Evolutionary conservation across 306 rosid genomes (phyloP), one percentile per base, ranked within the genome.

Genomic region (Acacia acuminata): DNA sequence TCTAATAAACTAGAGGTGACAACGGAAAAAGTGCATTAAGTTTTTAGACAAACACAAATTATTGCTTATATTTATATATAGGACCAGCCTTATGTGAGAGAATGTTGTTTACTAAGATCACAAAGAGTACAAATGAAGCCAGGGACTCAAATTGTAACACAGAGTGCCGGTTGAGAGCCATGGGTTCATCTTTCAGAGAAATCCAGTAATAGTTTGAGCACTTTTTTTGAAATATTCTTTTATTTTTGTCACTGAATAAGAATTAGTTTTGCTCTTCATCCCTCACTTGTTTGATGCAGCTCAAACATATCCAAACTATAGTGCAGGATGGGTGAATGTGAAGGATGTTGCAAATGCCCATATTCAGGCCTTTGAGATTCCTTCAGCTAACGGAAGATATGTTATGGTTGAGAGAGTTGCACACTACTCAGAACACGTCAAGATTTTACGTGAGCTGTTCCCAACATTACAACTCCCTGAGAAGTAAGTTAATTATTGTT

Each of bases 281-380:
- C 68, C 8, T 7, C 11, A 14, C 77, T 82, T 77, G 60, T 81
- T 76, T 77, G 75, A 73, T 84, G 85, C 85, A 92, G 98, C 92
- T 79, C 76, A 86, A 69, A 87, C 90, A 67, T 92, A 68, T 82
- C 84, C 87, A 19, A 91, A 93, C 84, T 42, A 69, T 38, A 25
- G 76, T 65, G 77, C 88, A 73, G 92, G 90, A 76, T 94, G 97
- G 98, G 77, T 94, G 81, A 80, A 94, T 85, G 94, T 94, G 66
- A 94, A 89, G 83, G 94, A 92, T 75, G 98, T 92, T 67, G 94
- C 93, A 61, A 87, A 89, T 68, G 97, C 98, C 30, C 98, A 94
- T 78, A 83, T 92, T 76, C 90, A 75, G 81, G 98, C 98, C 4
- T 94, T 77, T 86, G 98, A 94, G 87, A 84, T 71, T 81, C 88